Conservation (phyloP, 2,329 filamentous ascomycete genomes). For the Cytospora chrysosperma region DNA sequence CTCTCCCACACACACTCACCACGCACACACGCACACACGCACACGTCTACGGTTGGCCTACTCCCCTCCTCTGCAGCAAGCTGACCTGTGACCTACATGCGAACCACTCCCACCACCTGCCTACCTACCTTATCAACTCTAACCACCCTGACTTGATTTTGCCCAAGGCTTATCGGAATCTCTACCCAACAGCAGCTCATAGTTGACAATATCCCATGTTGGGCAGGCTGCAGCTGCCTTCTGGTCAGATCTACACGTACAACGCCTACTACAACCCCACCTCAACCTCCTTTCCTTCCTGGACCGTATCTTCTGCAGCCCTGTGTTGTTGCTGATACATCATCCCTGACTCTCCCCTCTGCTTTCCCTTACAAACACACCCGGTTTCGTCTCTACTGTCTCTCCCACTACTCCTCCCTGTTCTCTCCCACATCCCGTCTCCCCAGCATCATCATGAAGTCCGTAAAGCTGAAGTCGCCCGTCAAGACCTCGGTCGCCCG, state of each 20-base stretch:
- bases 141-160: background rate
- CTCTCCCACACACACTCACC: too few species aligned
- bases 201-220: constrained; percentile 14
- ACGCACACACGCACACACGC: too few species aligned
- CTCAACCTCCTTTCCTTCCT: constrained; percentile 1
- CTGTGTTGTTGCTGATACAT: constrained; percentile 15
- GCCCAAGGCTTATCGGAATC: constrained; percentile 2
- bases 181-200: background rate
- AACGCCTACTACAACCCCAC: background rate
- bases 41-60: background rate
- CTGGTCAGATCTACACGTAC: constrained; percentile 2
- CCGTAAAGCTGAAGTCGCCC: constrained; percentile 17
- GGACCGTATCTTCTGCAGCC: constrained; percentile 7
- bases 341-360: constrained; percentile 18
- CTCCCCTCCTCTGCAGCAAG: background rate
- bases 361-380: constrained; percentile 12
- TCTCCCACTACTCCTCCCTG: background rate
- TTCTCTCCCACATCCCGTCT: background rate
- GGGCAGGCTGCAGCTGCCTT: constrained; percentile 13
- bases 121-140: background rate
- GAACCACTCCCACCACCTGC: background rate
- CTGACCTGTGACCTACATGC: background rate
- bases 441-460: constrained; percentile 22
- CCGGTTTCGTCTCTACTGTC: constrained; percentile 12
- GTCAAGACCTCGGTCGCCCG: constrained; percentile 22